These are phyloP conservation scores for Trichoderma sp. DNA, from an alignment of 2,329 filamentous ascomycete species.

Conservation along the genomic window DNA sequence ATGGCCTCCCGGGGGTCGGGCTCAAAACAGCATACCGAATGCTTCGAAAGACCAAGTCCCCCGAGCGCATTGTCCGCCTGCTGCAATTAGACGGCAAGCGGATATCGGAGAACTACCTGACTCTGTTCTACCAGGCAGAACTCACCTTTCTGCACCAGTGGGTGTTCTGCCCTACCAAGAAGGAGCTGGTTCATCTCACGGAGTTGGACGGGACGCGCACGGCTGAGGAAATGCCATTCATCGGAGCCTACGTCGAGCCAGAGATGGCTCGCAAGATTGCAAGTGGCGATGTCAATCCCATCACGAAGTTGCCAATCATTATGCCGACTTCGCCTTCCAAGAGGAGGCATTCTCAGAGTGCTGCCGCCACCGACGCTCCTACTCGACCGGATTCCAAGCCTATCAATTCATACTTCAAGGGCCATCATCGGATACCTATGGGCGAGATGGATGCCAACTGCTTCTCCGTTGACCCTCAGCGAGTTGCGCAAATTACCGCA, in stretches of 20 bases:
- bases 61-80: conserved; percentile 79
- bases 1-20: conserved; percentile 80
- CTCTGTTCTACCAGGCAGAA: conserved; percentile 82
- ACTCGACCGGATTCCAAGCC: conserved; percentile 48
- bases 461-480: conserved; percentile 55
- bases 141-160: conserved; percentile 92
- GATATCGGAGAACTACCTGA: conserved; percentile 79
- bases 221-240: conserved; percentile 73
- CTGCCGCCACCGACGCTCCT: conserved; percentile 31
- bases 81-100: conserved; percentile 88
- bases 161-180: conserved; percentile 79
- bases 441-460: conserved; percentile 66
- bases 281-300: conserved; percentile 81
- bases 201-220: conserved; percentile 64
- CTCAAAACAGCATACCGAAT: conserved; percentile 91
- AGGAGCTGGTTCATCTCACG: conserved; percentile 75
- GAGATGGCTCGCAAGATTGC: conserved; percentile 75
- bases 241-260: conserved; percentile 72
- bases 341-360: conserved; percentile 46
- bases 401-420: conserved; percentile 59
- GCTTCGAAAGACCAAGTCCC: conserved; percentile 84
- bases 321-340: conserved; percentile 47
- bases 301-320: conserved; percentile 72
- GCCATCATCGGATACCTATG: conserved; percentile 55
- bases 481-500: conserved; percentile 52